Conservation (phyloP, 305 asterid species). For the Stenogyne calaminthoides region DNA sequence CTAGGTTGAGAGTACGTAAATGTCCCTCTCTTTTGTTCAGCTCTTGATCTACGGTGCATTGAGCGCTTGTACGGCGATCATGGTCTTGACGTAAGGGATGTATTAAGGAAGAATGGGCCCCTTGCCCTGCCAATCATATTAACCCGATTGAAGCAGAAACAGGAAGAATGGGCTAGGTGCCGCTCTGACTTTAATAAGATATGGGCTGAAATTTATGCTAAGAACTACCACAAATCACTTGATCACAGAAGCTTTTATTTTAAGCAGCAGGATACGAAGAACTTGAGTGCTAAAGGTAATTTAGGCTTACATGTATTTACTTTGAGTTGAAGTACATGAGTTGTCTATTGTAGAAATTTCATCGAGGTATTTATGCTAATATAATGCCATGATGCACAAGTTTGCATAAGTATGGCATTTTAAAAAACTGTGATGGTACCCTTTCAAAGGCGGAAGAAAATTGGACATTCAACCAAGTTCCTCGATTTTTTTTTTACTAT, state of each 20-base stretch:
- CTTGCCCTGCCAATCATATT: slow-evolving; percentile 86
- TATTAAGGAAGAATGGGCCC: slow-evolving; percentile 74
- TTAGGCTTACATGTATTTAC: slow-evolving; percentile 24
- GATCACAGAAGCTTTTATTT: slow-evolving; percentile 97
- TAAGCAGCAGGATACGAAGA: slow-evolving; percentile 95
- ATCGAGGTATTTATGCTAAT: not conserved
- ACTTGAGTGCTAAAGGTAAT: slow-evolving; percentile 94
- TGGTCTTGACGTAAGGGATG: slow-evolving; percentile 94
- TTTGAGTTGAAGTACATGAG: slow-evolving; percentile 12
- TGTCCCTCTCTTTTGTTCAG: slow-evolving; percentile 43
- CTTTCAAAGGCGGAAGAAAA: no score
- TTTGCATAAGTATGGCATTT: not conserved
- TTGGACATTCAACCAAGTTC: no score
- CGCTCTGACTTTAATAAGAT: slow-evolving; percentile 88
- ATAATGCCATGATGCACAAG: slow-evolving; percentile 9
- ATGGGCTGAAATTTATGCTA: slow-evolving; percentile 91
- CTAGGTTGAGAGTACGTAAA: slow-evolving; percentile 23
- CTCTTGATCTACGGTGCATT: slow-evolving; percentile 87
- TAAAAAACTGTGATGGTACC: no score
- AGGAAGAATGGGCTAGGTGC: slow-evolving; percentile 94
- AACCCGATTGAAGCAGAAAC: slow-evolving; percentile 93
- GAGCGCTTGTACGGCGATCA: slow-evolving; percentile 96
- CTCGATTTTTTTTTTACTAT: no score
- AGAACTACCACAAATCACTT: slow-evolving; percentile 94
- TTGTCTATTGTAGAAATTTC: slow-evolving; percentile 1